Base-by-base conservation (phyloP, 179 eudicot species). In the Patellifolia procumbens region DNA sequence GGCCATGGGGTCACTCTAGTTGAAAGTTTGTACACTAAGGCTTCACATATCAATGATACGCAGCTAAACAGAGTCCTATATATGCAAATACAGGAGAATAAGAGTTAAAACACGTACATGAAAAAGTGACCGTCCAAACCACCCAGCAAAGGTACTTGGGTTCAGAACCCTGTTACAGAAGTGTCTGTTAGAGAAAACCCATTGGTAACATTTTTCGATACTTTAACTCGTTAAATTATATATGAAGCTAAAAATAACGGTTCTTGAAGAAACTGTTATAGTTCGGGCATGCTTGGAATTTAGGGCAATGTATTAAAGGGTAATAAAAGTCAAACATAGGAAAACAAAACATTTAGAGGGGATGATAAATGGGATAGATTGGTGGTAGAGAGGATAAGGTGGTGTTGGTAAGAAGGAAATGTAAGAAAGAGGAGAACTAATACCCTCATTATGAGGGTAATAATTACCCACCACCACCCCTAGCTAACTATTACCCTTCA, bases 141-240 rank as follows among this genome's bases (percentile, higher is more conserved):
- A 95, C 78, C 99, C 98, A 79, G 99, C 99, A 83, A 95, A 95
- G 42, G 98, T 95, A 85, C 96, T 93, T 69, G 98, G 98, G 78
- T 93, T 95, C 72, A 95, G 86, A 84, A 95, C 90, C 88, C 99
- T 95, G 94, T 60, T 74, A 59, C 81, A 82, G 74, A 9, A 86
- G 7, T 66, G 62, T 29, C 70, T 26, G 20, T 74, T 71, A 73
- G 39, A 68, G 22, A 60, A 29, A 29, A 20, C 39, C 28, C 43
- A 29, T 16, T 29, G 2, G 9, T 62, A 22, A 62, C 2, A 62
- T 15, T 62, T 32, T 8, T 0, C 4, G 32, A 48, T 58, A 68
- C 13, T 35, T 24, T 6, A 12, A 46, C 70, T 65, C 34, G 24
- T 67, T 67, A 42, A 59, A 15, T 5, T 16, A 11, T 11, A 20